A percentile compares a stretch with the other conserved stretches of the same genome.
These are phyloP conservation scores for Tylopilus balloui DNA, from an alignment of 768 basidiomycete species.

Conservation along the genomic window DNA sequence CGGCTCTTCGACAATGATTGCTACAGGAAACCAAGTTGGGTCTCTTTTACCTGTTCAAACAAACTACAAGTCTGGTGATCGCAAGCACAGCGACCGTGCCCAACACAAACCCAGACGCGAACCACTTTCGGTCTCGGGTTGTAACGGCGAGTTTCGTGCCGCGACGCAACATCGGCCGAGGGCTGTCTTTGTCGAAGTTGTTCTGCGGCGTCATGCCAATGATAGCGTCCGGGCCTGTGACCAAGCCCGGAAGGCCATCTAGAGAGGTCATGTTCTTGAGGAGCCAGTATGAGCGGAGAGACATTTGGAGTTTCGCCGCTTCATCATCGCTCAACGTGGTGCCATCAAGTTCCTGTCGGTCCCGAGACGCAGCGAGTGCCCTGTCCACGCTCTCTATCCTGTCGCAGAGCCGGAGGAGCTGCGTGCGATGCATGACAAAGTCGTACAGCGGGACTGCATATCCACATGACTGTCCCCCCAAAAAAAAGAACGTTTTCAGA, in stretches of 20 bases:
- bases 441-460: slow-evolving; percentile 59
- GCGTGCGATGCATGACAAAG: slow-evolving; percentile 53
- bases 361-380: slow-evolving; percentile 6
- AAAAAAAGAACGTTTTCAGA: neutral
- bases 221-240: slow-evolving; percentile 21
- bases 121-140: slow-evolving; percentile 4
- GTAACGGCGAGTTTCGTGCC: neutral
- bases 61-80: neutral
- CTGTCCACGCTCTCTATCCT: slow-evolving; percentile 43
- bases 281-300: slow-evolving; percentile 52
- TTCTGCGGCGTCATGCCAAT: slow-evolving; percentile 5
- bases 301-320: slow-evolving; percentile 21
- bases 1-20: neutral
- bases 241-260: slow-evolving; percentile 55
- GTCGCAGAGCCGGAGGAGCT: slow-evolving; percentile 39
- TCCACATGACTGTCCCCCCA: slow-evolving; percentile 55
- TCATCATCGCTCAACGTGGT: neutral
- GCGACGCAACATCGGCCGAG: slow-evolving; percentile 13
- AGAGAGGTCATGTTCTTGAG: slow-evolving; percentile 46
- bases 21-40: neutral
- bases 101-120: slow-evolving; percentile 19
- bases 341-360: neutral
- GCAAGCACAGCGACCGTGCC: slow-evolving; percentile 12
- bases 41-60: neutral
- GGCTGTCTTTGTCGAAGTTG: slow-evolving; percentile 15